Base-by-base conservation (phyloP, 176 grass and related monocot species). In the Lolium rigidum region DNA sequence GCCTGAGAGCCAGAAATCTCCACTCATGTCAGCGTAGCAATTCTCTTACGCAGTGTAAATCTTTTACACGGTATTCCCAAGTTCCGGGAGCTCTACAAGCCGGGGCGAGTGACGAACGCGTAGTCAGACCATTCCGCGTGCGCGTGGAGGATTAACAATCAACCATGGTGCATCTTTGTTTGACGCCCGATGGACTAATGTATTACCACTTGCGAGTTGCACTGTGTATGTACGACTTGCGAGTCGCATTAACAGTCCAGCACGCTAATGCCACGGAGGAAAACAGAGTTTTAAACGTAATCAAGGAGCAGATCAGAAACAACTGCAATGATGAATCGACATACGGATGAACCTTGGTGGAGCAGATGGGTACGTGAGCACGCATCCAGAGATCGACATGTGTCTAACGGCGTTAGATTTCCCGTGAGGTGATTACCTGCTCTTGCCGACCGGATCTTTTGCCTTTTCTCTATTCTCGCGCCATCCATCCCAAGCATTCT, bases 91-190 rank as follows among this genome's bases (percentile, higher is more conserved):
- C 9, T 60, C 20, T 60, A 60, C 57, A 10, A 60, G 20, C 9
- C 9, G 2, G 57, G 22, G 57, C 57, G 18, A 57, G 18, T 57
- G 18, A 56, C 54, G 56, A 58, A n/a, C 18, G 20, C 56, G 56
- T 20, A 7, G 7, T 7, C 7, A 9, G 56, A n/a, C 7, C 7
- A 21, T 58, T 18, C 56, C 18, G 56, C 56, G 18, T 58, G 56
- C 56, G 56, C 56, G 57, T 60, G 57, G 57, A 22, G 57, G n/a
- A 60, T 60, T 60, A 60, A 60, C 20, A 60, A 60, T 60, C 57
- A 60, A 10, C 57, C 57, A 60, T 22, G 9, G 57, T 10, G 57
- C 57, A 60, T 22, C 57, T 60, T 60, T 60, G 20, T 60, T 22
- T 60, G 57, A 60, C 20, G 57, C 22, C 57, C 57, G 57, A 22